Percentiles rank a stretch among this genome's conserved stretches.
phyloP scores from a whole-genome alignment of 139 green algal species.

The Pedinophyceae sp. region DNA sequence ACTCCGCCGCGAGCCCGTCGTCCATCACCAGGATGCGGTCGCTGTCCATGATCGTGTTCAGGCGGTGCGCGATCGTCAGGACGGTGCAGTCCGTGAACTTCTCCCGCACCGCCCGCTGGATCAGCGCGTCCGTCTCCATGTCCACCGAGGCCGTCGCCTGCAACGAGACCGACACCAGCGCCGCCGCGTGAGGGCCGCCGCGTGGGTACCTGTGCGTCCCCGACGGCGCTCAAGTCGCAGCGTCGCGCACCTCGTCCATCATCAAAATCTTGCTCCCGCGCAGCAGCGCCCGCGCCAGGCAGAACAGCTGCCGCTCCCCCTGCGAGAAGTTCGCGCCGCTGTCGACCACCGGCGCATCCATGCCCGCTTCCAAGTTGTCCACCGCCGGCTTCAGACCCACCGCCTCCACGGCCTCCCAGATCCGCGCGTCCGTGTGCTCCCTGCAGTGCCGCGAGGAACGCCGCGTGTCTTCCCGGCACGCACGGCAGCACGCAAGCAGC shows the following conservation, averaged over 20 bases:
- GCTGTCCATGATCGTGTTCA: conserved; percentile 54
- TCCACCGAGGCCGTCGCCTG: conserved; percentile 83
- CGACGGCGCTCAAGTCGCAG: too few species aligned
- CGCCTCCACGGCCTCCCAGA: conserved; percentile 58
- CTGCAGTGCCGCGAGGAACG: too few species aligned
- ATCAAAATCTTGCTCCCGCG: conserved; percentile 56
- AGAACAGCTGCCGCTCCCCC: conserved; percentile 85
- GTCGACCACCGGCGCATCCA: conserved; percentile 47
- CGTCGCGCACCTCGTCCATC: conserved; percentile 85
- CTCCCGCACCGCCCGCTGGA: conserved; percentile 63
- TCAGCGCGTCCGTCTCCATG: conserved; percentile 50
- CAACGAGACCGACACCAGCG: not conserved
- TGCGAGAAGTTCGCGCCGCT: conserved; percentile 60
- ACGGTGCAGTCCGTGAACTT: conserved; percentile 66
- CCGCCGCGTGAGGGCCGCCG: too few species aligned
- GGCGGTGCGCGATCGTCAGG: conserved; percentile 73
- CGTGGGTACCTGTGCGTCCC: too few species aligned
- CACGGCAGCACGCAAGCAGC: too few species aligned
- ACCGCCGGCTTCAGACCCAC: conserved; percentile 42
- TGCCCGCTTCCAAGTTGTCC: conserved; percentile 13
- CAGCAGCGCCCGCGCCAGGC: conserved; percentile 72
- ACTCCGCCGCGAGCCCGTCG: conserved; percentile 36
- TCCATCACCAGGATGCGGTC: conserved; percentile 38
- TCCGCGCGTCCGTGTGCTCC: conserved; percentile 39
- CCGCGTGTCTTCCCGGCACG: too few species aligned